A percentile compares a stretch with the other conserved stretches of the same genome.
phyloP scores from a whole-genome alignment of 352 stramenopile species.

The Phytopythium vexans region DNA sequence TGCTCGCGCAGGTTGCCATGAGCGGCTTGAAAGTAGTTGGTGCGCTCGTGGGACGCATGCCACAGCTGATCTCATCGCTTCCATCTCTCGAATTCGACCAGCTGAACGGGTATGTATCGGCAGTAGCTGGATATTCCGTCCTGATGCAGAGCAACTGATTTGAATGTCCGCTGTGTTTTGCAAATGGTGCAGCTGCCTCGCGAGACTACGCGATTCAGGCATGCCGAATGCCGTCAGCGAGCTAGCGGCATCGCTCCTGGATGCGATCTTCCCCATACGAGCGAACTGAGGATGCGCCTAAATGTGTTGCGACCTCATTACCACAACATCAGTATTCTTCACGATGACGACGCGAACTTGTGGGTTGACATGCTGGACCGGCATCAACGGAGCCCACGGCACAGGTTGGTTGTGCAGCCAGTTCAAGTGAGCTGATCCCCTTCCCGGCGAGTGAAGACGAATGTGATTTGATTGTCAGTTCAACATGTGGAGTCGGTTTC shows the following conservation, averaged over 20 bases:
- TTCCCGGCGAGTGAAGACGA: too few species aligned
- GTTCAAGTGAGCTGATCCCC: too few species aligned
- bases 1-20: slow-evolving; percentile 29
- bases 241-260: slow-evolving; percentile 51
- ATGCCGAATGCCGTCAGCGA: slow-evolving; percentile 25
- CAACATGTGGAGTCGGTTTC: too few species aligned
- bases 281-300: too few species aligned
- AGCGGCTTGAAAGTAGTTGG: slow-evolving; percentile 57
- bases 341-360: too few species aligned
- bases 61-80: slow-evolving; percentile 28
- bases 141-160: slow-evolving; percentile 3
- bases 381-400: too few species aligned
- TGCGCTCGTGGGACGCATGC: slow-evolving; percentile 48
- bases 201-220: slow-evolving; percentile 25
- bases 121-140: neutral
- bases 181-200: slow-evolving; percentile 24
- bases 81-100: slow-evolving; percentile 15
- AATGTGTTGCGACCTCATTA: too few species aligned
- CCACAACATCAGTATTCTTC: too few species aligned
- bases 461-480: too few species aligned
- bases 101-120: slow-evolving; percentile 25
- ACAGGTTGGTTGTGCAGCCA: too few species aligned
- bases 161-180: neutral
- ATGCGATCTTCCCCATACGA: slow-evolving; percentile 16
- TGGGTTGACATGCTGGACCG: too few species aligned